A percentile compares a stretch with the other conserved stretches of the same genome.
These are phyloP conservation scores for Fusarium sp. DNA, from an alignment of 2,329 filamentous ascomycete genomes.

Conservation along the genomic window DNA sequence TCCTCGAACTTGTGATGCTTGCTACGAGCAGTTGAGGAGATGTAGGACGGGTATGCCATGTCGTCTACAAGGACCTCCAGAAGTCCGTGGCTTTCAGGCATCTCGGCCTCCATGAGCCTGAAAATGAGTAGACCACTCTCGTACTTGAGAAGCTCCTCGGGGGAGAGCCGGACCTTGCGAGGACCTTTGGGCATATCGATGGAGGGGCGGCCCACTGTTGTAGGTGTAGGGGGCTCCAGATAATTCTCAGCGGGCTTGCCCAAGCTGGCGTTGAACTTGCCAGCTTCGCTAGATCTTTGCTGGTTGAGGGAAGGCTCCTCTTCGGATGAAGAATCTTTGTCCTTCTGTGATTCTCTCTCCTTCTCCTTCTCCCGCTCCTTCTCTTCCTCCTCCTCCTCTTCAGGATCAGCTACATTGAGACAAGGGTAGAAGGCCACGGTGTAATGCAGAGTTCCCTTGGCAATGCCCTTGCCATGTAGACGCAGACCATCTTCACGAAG, in stretches of 20 bases:
- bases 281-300: slow-evolving; percentile 52
- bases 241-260: slow-evolving; percentile 49
- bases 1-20: slow-evolving; percentile 84
- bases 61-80: slow-evolving; percentile 95
- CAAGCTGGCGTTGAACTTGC: slow-evolving; percentile 60
- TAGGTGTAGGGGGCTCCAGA: slow-evolving; percentile 50
- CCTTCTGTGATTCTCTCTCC: slow-evolving; percentile 42
- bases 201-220: slow-evolving; percentile 61
- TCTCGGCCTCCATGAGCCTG: slow-evolving; percentile 89
- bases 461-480: slow-evolving; percentile 77
- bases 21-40: slow-evolving; percentile 79
- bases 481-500: slow-evolving; percentile 76
- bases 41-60: slow-evolving; percentile 90
- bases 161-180: slow-evolving; percentile 82
- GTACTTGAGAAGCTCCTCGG: slow-evolving; percentile 85
- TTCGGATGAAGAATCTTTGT: slow-evolving; percentile 34
- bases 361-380: slow-evolving; percentile 53
- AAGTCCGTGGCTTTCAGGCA: slow-evolving; percentile 80
- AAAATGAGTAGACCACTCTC: slow-evolving; percentile 95
- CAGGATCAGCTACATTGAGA: slow-evolving; percentile 88
- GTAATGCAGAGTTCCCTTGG: slow-evolving; percentile 86
- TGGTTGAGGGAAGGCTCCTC: slow-evolving; percentile 30
- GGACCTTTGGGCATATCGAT: slow-evolving; percentile 66
- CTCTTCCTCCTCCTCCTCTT: slow-evolving; percentile 78
- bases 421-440: slow-evolving; percentile 92